A percentile compares a stretch with the other conserved stretches of the same genome.
Conservation (phyloP, 140 eudicot species). For the Eryngium alpinum region DNA sequence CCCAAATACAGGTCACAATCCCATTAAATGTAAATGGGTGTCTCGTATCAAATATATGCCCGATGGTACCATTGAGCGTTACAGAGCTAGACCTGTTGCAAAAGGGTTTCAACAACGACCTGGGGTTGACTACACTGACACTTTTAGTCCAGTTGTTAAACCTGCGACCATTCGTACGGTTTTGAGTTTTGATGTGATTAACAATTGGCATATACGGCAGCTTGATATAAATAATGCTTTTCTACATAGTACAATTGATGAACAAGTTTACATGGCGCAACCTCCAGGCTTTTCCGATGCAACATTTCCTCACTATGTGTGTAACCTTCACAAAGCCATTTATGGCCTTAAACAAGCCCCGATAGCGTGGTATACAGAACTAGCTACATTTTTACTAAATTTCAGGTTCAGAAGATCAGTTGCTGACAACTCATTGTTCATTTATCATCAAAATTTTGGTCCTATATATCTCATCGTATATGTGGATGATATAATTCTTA, state of each 20-base stretch:
- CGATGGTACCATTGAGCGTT: neutral
- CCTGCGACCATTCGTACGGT: neutral
- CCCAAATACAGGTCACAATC: neutral
- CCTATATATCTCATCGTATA: neutral
- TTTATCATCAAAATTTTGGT: neutral
- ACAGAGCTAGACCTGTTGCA: neutral
- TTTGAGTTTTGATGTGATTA: neutral
- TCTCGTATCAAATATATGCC: neutral
- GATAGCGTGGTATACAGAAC: neutral
- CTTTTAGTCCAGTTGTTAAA: neutral
- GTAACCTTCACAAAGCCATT: neutral
- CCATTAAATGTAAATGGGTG: neutral
- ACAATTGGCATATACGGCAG: neutral
- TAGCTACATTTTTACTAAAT: neutral
- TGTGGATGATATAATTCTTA: neutral
- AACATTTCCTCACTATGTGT: neutral
- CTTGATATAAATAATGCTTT: neutral
- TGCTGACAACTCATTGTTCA: neutral
- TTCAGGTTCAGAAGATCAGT: neutral
- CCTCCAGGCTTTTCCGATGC: neutral
- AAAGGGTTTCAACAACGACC: neutral
- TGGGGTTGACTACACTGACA: neutral
- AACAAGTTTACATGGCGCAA: neutral
- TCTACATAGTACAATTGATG: neutral
- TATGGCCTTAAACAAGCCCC: neutral